phyloP scores from a whole-genome alignment of 73 alveolate species.

The Tetrahymena thermophila region DNA sequence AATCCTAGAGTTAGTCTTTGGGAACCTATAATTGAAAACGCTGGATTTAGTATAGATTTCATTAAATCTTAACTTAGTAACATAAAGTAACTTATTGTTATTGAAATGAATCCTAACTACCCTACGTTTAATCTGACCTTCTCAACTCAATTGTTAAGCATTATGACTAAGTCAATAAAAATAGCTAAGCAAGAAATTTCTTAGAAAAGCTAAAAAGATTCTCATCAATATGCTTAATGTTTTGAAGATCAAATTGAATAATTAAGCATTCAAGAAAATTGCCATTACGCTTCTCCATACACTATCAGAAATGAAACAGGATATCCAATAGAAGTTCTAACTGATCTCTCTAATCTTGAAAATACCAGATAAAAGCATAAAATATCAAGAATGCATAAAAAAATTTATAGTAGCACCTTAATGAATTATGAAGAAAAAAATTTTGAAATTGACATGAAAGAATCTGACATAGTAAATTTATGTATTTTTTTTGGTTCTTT shows the following conservation, averaged over 20 bases:
- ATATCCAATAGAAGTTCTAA: neutral
- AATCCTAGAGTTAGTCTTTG: slow-evolving; percentile 12
- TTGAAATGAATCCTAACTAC: slow-evolving; percentile 8
- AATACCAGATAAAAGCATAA: neutral
- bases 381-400: neutral
- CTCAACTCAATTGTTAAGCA: slow-evolving; percentile 1
- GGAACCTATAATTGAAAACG: slow-evolving; percentile 32
- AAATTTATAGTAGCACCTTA: neutral
- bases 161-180: neutral
- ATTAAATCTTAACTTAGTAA: neutral
- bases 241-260: neutral
- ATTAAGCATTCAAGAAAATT: neutral
- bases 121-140: neutral
- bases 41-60: slow-evolving; percentile 3
- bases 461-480: neutral
- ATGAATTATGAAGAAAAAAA: neutral
- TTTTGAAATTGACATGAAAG: neutral
- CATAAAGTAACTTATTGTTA: neutral
- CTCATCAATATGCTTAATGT: neutral
- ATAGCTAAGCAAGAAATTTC: neutral
- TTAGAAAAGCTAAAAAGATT: neutral
- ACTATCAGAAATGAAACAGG: slow-evolving; percentile 32
- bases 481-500: neutral
- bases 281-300: slow-evolving; percentile 11
- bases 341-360: neutral